Evolutionary conservation across 495 filamentous ascomycete species (phyloP).

Genomic region (Rusavskia elegans): DNA sequence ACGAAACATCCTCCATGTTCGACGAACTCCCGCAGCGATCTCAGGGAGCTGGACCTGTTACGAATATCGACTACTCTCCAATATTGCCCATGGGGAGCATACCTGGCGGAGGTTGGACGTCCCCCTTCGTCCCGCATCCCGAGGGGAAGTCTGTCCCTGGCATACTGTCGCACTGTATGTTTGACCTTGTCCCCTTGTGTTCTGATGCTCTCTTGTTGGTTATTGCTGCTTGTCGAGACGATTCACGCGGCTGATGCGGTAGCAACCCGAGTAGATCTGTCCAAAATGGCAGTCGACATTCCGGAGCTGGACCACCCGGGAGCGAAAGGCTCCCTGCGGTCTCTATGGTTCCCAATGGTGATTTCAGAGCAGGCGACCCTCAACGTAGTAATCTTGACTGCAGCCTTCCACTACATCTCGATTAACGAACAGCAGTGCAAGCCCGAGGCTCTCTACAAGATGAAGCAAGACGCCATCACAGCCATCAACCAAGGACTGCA

Average conservation of each 20-base stretch:
- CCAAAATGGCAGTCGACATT: conserved; percentile 28
- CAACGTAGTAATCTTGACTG: conserved; percentile 26
- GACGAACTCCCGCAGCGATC: no score
- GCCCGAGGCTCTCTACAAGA: conserved; percentile 16
- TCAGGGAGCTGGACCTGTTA: no score
- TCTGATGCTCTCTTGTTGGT: conserved; percentile 1
- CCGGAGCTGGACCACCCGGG: conserved; percentile 26
- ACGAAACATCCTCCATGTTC: no score
- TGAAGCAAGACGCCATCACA: conserved; percentile 20
- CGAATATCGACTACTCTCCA: no score
- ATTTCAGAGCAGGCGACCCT: conserved; percentile 27
- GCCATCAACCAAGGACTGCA: conserved; percentile 20
- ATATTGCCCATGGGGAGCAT: neutral
- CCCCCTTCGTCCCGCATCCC: conserved; percentile 25
- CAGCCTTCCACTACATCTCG: conserved; percentile 24
- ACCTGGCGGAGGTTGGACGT: conserved; percentile 22
- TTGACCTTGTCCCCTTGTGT: neutral
- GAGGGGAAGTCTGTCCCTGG: conserved; percentile 16
- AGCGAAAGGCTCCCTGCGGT: conserved; percentile 21
- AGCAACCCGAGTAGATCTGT: conserved; percentile 17
- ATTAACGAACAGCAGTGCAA: conserved; percentile 6
- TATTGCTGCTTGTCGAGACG: neutral
- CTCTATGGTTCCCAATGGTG: conserved; percentile 29
- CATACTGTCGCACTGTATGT: conserved; percentile 26
- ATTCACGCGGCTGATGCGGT: neutral